phyloP scores from a whole-genome alignment of 768 basidiomycete species.

The Pulveroboletus sp. region DNA sequence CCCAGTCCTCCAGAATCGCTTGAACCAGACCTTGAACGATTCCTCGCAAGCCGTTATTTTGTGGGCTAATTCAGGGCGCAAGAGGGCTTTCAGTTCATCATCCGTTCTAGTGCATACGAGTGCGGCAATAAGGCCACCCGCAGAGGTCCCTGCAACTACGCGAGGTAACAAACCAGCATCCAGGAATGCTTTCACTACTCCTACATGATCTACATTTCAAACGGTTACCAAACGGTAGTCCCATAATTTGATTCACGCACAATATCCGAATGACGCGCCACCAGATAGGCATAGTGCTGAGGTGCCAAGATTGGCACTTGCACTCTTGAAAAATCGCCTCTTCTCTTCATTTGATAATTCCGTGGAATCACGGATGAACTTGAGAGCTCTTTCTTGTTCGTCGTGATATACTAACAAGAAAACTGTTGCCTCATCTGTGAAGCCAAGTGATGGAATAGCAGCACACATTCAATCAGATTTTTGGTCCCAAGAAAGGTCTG shows the following conservation, averaged over 20 bases:
- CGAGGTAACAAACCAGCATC: slow-evolving; percentile 83
- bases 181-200: slow-evolving; percentile 88
- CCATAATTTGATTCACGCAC: slow-evolving; percentile 36
- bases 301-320: slow-evolving; percentile 86
- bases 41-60: slow-evolving; percentile 83
- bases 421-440: not conserved
- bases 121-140: slow-evolving; percentile 76
- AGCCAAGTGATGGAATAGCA: not conserved
- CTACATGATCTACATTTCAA: slow-evolving; percentile 64
- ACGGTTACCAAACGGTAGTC: not conserved
- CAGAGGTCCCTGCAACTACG: slow-evolving; percentile 92
- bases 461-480: slow-evolving; percentile 75
- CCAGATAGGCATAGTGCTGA: slow-evolving; percentile 95
- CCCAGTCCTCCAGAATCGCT: slow-evolving; percentile 77
- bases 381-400: slow-evolving; percentile 73
- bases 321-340: slow-evolving; percentile 82
- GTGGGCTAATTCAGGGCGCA: slow-evolving; percentile 81
- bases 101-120: slow-evolving; percentile 86
- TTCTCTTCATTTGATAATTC: slow-evolving; percentile 85
- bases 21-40: slow-evolving; percentile 60
- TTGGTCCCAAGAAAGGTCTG: slow-evolving; percentile 94
- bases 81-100: slow-evolving; percentile 70
- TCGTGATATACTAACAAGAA: slow-evolving; percentile 64
- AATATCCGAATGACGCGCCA: slow-evolving; percentile 93
- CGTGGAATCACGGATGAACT: slow-evolving; percentile 68